Conservation (phyloP, 441 rosid genomes). For the Pelargonium australe region DNA sequence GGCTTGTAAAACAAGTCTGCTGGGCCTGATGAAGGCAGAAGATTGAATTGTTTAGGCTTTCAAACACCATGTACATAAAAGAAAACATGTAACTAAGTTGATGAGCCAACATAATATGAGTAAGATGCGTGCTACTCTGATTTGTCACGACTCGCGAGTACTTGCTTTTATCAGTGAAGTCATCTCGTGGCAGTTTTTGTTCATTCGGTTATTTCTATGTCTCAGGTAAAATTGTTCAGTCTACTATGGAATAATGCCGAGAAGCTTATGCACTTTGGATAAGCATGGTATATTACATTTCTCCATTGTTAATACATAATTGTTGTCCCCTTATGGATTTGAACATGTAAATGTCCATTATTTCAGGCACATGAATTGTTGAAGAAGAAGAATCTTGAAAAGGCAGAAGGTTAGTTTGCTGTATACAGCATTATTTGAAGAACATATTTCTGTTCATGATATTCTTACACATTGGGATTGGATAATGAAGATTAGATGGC, state of each 20-base stretch:
- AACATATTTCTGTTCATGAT: not conserved
- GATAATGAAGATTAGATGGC: not conserved
- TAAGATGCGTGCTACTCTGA: not conserved
- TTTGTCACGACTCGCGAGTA: not conserved
- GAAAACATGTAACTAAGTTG: not conserved
- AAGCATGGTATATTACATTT: constrained; percentile 43
- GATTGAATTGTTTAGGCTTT: not conserved
- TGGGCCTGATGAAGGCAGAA: not conserved
- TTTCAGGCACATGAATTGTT: constrained; percentile 69
- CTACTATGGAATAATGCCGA: constrained; percentile 80
- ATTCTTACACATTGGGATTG: constrained; percentile 3
- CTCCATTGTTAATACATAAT: not conserved
- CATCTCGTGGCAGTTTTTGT: not conserved
- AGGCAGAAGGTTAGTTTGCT: constrained; percentile 40
- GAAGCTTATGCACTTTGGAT: constrained; percentile 78
- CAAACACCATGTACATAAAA: no score
- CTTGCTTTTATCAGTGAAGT: not conserved
- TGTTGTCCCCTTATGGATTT: constrained; percentile 9
- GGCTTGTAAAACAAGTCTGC: not conserved
- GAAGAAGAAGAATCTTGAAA: constrained; percentile 64
- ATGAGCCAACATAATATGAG: not conserved
- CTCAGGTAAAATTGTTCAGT: constrained; percentile 83
- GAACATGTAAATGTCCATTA: not conserved
- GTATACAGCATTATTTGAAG: not conserved
- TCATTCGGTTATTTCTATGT: not conserved